These are phyloP conservation scores for Lecanosticta acicola DNA, from an alignment of 2,329 filamentous ascomycete genomes.

Conservation along the genomic window DNA sequence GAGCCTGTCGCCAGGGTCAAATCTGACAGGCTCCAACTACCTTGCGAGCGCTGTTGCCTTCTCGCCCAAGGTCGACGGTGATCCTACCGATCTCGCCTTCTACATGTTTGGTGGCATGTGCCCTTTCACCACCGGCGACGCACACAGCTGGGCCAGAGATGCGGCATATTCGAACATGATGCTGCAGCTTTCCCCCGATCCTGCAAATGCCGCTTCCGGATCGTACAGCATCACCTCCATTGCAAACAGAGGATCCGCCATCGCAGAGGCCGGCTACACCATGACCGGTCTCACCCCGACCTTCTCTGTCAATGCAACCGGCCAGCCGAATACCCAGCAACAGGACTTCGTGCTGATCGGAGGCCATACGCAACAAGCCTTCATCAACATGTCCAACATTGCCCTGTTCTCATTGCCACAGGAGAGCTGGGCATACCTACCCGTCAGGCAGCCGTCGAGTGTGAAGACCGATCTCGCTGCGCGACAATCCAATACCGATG, in stretches of 20 bases:
- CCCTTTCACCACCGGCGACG: constrained; percentile 43
- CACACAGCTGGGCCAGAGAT: constrained; percentile 56
- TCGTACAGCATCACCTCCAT: constrained; percentile 45
- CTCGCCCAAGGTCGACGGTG: constrained; percentile 53
- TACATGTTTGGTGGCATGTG: constrained; percentile 94
- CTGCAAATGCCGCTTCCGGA: constrained; percentile 37
- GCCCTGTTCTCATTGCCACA: constrained; percentile 83
- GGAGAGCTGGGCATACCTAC: constrained; percentile 77
- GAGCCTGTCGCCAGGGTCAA: constrained; percentile 33
- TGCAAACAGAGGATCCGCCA: constrained; percentile 56
- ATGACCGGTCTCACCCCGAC: constrained; percentile 69
- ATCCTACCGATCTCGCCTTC: constrained; percentile 50
- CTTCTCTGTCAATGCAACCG: constrained; percentile 59
- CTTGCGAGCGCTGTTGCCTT: constrained; percentile 61
- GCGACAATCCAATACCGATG: constrained; percentile 36
- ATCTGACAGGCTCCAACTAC: constrained; percentile 48
- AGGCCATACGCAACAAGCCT: constrained; percentile 75
- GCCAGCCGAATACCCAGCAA: constrained; percentile 57
- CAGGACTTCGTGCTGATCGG: constrained; percentile 76
- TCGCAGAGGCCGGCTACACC: constrained; percentile 81
- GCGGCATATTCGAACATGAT: constrained; percentile 78
- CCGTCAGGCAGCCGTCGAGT: constrained; percentile 48
- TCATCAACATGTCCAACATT: constrained; percentile 90
- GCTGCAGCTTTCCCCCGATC: constrained; percentile 51
- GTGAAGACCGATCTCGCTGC: constrained; percentile 52